These are phyloP conservation scores for Penicillium cinerascens DNA, from an alignment of 495 filamentous ascomycete genomes.

Conservation along the genomic window DNA sequence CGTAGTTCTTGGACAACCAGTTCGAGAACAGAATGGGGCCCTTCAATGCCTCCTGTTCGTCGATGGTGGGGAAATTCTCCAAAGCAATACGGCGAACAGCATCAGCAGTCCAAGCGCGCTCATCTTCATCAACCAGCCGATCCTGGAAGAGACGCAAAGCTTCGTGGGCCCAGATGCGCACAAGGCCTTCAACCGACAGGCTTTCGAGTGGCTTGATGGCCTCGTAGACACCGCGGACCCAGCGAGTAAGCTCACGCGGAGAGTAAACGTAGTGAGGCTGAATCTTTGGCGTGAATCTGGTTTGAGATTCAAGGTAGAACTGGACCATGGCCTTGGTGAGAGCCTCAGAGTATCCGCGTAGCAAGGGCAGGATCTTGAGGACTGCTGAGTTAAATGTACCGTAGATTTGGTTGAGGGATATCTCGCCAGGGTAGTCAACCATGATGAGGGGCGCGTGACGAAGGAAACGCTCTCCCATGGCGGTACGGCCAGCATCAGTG, in stretches of 20 bases:
- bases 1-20: constrained; percentile 98
- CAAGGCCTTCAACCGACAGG: constrained; percentile 82
- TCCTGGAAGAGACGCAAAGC: constrained; percentile 95
- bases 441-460: constrained; percentile 95
- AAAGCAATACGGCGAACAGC: constrained; percentile 78
- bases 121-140: constrained; percentile 87
- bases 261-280: constrained; percentile 99
- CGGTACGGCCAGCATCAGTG: constrained; percentile 95
- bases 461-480: constrained; percentile 89
- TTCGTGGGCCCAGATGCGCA: constrained; percentile 98
- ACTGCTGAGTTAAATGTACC: constrained; percentile 96
- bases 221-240: constrained; percentile 96
- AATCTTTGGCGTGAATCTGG: constrained; percentile 89
- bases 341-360: constrained; percentile 91
- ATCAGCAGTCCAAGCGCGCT: constrained; percentile 91
- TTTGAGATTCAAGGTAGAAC: constrained; percentile 91
- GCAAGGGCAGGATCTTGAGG: constrained; percentile 90
- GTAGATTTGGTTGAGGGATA: constrained; percentile 93
- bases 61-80: constrained; percentile 89
- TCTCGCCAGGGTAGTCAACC: constrained; percentile 97
- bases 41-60: constrained; percentile 82
- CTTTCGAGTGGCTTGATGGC: constrained; percentile 89
- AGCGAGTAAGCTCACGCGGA: constrained; percentile 93
- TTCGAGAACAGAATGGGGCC: constrained; percentile 97
- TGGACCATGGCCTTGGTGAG: constrained; percentile 98